Conservation (phyloP, 129 eudicot genomes). For the Lactuca sativa region DNA sequence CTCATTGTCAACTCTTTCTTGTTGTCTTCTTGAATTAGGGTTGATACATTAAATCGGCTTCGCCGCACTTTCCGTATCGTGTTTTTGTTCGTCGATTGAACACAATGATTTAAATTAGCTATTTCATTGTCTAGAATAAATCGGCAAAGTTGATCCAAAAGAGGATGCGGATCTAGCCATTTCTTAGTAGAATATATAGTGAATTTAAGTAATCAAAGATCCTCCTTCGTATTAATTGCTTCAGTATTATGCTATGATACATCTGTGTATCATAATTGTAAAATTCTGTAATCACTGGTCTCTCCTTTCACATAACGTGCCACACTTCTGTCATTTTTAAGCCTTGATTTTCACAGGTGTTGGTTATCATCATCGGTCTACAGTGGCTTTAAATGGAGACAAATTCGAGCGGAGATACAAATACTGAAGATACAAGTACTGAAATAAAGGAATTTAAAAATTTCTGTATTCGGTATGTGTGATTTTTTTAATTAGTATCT, state of each 20-base stretch:
- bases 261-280: background rate
- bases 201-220: background rate
- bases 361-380: background rate
- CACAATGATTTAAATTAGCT: background rate
- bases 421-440: too few species aligned
- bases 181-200: background rate
- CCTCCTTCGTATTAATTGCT: background rate
- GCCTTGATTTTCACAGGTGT: background rate
- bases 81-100: background rate
- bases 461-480: constrained; percentile 7
- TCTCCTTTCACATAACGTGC: background rate
- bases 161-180: background rate
- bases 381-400: background rate
- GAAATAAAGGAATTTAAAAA: background rate
- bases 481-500: background rate
- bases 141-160: background rate
- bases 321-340: background rate
- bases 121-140: background rate
- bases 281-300: background rate
- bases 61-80: background rate
- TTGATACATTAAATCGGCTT: background rate
- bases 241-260: background rate
- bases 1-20: background rate
- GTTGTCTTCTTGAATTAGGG: background rate
- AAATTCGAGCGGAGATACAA: background rate